Conservation (phyloP, 805 yeast species). For the Lipomyces spencermartinsiae region DNA sequence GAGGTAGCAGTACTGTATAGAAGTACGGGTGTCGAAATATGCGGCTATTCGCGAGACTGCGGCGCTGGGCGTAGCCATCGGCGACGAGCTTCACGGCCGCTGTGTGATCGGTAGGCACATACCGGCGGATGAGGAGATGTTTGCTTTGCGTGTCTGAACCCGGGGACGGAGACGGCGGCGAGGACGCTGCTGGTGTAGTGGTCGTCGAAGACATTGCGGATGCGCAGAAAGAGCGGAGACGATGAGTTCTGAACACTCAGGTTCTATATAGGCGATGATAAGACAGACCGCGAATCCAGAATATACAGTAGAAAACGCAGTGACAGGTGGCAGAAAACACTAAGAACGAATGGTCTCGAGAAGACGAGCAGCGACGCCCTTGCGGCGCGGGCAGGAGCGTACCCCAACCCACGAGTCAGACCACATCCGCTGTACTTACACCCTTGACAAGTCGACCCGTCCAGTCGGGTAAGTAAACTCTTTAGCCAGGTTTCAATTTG, state of each 20-base stretch:
- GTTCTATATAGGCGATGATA: background rate
- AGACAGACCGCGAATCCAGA: background rate
- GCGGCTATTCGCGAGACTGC: constrained; percentile 28
- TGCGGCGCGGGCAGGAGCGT: background rate
- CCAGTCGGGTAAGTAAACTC: background rate
- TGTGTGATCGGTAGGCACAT: constrained; percentile 19
- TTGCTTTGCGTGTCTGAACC: background rate
- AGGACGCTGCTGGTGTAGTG: background rate
- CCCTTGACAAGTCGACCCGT: background rate
- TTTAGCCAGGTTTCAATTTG: background rate
- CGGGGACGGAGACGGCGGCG: constrained; percentile 2
- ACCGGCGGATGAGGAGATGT: constrained; percentile 23
- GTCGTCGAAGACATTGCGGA: background rate
- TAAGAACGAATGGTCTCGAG: background rate
- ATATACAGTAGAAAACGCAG: background rate
- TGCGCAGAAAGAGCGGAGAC: background rate
- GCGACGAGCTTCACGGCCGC: constrained; percentile 26
- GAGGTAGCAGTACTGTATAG: constrained; percentile 24
- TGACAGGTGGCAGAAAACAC: background rate
- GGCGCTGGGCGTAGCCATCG: constrained; percentile 31
- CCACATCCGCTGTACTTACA: background rate
- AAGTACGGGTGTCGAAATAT: constrained; percentile 31
- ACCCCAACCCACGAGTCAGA: background rate
- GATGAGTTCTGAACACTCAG: background rate
- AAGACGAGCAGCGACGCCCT: background rate